Conservation (phyloP, 306 rosid species). For the Ochetophila trinervis region DNA sequence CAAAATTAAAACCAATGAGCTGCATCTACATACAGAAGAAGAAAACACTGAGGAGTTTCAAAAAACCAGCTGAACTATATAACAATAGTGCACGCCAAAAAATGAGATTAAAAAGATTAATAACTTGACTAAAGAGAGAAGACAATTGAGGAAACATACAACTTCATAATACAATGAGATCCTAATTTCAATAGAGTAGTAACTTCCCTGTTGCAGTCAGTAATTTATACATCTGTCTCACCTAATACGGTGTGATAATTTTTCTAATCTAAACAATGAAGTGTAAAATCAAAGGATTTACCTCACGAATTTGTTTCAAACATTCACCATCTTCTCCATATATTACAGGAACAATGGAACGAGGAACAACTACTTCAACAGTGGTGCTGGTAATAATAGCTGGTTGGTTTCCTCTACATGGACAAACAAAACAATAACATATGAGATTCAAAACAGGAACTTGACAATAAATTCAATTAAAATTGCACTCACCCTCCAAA, state of each 20-base stretch:
- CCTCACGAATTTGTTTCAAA: slow-evolving; percentile 91
- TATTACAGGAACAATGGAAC: slow-evolving; percentile 63
- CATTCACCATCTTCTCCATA: slow-evolving; percentile 97
- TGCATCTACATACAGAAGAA: too few relatives aligned
- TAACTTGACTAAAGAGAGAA: too few relatives aligned
- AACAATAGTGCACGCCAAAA: too few relatives aligned
- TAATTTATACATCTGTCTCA: too few relatives aligned
- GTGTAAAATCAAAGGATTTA: slow-evolving; percentile 11
- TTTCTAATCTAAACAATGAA: neutral
- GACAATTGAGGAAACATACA: too few relatives aligned
- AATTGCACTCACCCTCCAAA: slow-evolving; percentile 52
- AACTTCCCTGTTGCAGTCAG: too few relatives aligned
- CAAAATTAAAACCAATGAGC: too few relatives aligned
- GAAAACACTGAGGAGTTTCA: too few relatives aligned
- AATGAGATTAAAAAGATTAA: too few relatives aligned
- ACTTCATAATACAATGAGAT: too few relatives aligned
- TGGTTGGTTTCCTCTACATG: slow-evolving; percentile 59
- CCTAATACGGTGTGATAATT: neutral
- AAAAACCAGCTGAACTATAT: too few relatives aligned
- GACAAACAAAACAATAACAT: slow-evolving; percentile 11
- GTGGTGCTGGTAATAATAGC: slow-evolving; percentile 81
- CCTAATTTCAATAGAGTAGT: too few relatives aligned
- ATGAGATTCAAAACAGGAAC: slow-evolving; percentile 2
- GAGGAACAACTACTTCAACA: slow-evolving; percentile 91
- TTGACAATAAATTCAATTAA: neutral